These are phyloP conservation scores for Zygotorulaspora chibaensis DNA, from an alignment of 805 yeast species.

Conservation along the genomic window DNA sequence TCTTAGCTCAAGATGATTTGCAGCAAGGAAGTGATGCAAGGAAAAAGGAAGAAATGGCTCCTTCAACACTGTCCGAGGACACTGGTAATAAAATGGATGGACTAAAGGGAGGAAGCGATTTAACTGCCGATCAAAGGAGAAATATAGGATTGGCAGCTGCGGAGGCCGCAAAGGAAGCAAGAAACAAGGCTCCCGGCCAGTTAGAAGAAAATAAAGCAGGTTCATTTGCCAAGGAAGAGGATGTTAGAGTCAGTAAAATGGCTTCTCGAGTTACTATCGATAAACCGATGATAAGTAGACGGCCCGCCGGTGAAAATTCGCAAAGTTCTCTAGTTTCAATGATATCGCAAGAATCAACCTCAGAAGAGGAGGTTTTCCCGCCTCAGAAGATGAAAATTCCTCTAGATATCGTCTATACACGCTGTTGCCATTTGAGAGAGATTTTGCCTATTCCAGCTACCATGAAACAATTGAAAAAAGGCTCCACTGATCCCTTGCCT, in stretches of 20 bases:
- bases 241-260: conserved; percentile 32
- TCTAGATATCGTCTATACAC: conserved; percentile 74
- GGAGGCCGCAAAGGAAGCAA: conserved; percentile 37
- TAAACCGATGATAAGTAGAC: conserved; percentile 41
- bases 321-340: conserved; percentile 26
- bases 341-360: conserved; percentile 15
- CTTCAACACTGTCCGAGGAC: conserved; percentile 5
- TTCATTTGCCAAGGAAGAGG: conserved; percentile 33
- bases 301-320: conserved; percentile 23
- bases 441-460: conserved; percentile 91
- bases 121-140: conserved; percentile 21
- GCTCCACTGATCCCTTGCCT: conserved; percentile 79
- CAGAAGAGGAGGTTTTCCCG: conserved; percentile 29
- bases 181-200: conserved; percentile 36
- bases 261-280: conserved; percentile 40
- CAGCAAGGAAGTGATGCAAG: conserved; percentile 15
- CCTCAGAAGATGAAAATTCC: conserved; percentile 35
- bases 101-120: conserved; percentile 14
- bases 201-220: conserved; percentile 29
- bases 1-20: conserved; percentile 26
- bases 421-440: conserved; percentile 90
- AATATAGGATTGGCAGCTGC: conserved; percentile 35
- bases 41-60: conserved; percentile 22
- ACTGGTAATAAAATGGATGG: conserved; percentile 7
- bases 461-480: conserved; percentile 67